Conservation (phyloP, 352 stramenopile species). For the Aphanomyces cochlioides region DNA sequence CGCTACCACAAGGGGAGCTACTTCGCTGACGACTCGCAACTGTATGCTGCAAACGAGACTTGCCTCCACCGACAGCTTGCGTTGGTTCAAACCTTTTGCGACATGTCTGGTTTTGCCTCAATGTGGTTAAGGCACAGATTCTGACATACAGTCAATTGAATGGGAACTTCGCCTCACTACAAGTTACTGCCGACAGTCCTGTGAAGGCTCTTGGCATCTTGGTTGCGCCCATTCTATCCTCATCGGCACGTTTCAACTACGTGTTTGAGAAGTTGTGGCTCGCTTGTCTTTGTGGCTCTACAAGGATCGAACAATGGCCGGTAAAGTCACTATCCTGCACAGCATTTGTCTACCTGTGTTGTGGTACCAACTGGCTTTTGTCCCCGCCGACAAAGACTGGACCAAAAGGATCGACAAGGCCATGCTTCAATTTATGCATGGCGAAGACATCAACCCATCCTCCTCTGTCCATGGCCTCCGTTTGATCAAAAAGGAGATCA, state of each 20-base stretch:
- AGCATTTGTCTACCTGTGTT: conserved; percentile 11
- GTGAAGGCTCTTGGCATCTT: conserved; percentile 19
- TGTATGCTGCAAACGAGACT: background rate
- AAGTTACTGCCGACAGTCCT: background rate
- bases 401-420: background rate
- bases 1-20: background rate
- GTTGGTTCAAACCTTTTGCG: conserved; percentile 12
- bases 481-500: too few relatives aligned
- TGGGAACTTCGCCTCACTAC: background rate
- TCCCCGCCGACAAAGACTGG: background rate
- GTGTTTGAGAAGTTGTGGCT: conserved; percentile 7
- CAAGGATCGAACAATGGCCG: background rate
- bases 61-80: conserved; percentile 6
- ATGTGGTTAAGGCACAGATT: conserved; percentile 13
- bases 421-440: conserved; percentile 20
- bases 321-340: conserved; percentile 16
- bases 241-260: conserved; percentile 1
- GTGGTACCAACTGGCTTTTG: conserved; percentile 22
- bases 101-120: conserved; percentile 16
- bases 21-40: conserved; percentile 17
- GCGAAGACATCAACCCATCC: conserved; percentile 12
- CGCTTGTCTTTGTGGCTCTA: conserved; percentile 9
- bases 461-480: background rate
- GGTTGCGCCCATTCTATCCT: background rate
- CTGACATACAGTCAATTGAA: background rate